Conservation (phyloP, 2,329 filamentous ascomycete species). For the Fusarium sp. region DNA sequence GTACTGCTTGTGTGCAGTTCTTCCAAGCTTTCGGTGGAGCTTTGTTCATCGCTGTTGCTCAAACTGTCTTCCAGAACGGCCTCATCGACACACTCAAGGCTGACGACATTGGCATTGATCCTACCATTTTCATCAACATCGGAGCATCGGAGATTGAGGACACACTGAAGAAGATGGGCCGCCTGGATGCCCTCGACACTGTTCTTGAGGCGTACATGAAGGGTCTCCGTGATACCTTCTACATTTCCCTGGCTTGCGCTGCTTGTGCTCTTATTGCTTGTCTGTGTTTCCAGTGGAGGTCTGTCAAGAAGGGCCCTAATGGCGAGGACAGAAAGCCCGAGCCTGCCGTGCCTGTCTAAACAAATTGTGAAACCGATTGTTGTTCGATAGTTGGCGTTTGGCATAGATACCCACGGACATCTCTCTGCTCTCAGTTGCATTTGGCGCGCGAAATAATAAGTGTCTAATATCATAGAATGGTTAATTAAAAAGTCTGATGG, state of each 20-base stretch:
- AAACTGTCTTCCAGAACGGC: slow-evolving; percentile 76
- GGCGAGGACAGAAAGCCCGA: slow-evolving; percentile 48
- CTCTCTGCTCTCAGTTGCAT: slow-evolving; percentile 42
- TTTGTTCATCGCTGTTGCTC: slow-evolving; percentile 73
- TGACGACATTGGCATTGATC: slow-evolving; percentile 61
- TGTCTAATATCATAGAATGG: slow-evolving; percentile 25
- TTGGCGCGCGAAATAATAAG: slow-evolving; percentile 26
- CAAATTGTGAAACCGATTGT: not conserved
- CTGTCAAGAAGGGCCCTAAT: slow-evolving; percentile 61
- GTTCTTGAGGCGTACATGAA: slow-evolving; percentile 64
- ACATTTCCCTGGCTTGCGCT: slow-evolving; percentile 64
- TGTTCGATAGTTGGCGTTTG: slow-evolving; percentile 36
- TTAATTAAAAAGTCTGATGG: slow-evolving; percentile 5
- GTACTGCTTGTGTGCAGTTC: slow-evolving; percentile 68
- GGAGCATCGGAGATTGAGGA: slow-evolving; percentile 64
- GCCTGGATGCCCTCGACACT: slow-evolving; percentile 56
- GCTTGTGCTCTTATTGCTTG: slow-evolving; percentile 60
- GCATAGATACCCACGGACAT: slow-evolving; percentile 46
- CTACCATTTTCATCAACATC: slow-evolving; percentile 63
- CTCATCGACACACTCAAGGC: slow-evolving; percentile 65
- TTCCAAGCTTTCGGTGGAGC: slow-evolving; percentile 76
- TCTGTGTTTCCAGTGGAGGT: slow-evolving; percentile 65
- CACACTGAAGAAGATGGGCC: slow-evolving; percentile 58
- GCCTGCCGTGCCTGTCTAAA: slow-evolving; percentile 46
- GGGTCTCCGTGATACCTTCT: slow-evolving; percentile 65